These are phyloP conservation scores for Fusarium falciforme DNA, from an alignment of 2,329 filamentous ascomycete species.

Conservation along the genomic window DNA sequence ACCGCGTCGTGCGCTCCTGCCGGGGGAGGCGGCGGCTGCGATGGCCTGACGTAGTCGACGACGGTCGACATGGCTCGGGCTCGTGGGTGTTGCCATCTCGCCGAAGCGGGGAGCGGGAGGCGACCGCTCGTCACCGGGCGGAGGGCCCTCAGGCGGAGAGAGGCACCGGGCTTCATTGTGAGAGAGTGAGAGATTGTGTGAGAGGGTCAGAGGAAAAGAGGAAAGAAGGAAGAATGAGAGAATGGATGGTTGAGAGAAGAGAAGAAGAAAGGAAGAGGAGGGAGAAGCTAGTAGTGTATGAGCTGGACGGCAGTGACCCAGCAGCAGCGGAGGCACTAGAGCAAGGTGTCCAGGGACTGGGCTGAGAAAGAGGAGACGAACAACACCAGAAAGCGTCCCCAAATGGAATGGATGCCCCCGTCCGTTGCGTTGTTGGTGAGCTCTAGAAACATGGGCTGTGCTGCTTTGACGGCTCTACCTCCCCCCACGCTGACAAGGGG, in stretches of 20 bases:
- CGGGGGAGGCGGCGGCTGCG: constrained; percentile 39
- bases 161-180: constrained; percentile 31
- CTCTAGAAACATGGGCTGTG: constrained; percentile 18
- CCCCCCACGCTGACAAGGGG: constrained; percentile 19
- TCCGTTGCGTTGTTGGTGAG: constrained; percentile 23
- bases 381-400: constrained; percentile 16
- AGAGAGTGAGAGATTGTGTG: neutral
- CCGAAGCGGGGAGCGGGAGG: constrained; percentile 29
- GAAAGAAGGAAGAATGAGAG: constrained; percentile 7
- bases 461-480: neutral
- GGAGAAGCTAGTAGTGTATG: neutral
- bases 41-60: constrained; percentile 37
- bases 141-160: constrained; percentile 35
- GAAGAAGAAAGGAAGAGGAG: constrained; percentile 7
- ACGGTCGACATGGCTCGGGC: constrained; percentile 42
- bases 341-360: constrained; percentile 22
- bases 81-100: constrained; percentile 35
- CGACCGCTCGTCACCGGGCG: constrained; percentile 19
- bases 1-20: constrained; percentile 30
- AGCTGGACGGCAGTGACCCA: neutral
- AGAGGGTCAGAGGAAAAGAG: neutral
- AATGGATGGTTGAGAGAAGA: constrained; percentile 7
- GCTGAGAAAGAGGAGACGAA: constrained; percentile 7
- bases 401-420: constrained; percentile 14
- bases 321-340: constrained; percentile 25